Evolutionary conservation across 352 stramenopile genomes (phyloP).

Genomic region (Globisporangium emineosum): DNA sequence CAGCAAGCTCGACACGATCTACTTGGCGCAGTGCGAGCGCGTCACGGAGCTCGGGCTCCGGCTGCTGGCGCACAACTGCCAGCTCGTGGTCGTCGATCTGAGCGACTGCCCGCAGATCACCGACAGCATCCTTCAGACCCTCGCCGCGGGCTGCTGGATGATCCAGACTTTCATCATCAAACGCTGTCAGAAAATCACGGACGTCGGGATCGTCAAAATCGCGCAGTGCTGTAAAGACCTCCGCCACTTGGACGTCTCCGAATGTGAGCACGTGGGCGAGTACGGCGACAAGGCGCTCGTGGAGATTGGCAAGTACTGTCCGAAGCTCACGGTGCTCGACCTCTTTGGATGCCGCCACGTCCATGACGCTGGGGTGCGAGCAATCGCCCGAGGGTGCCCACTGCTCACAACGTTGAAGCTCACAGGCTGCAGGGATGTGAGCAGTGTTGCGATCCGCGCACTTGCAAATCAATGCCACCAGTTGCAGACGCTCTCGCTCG

Average conservation of each 20-base stretch:
- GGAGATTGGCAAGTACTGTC: constrained; percentile 84
- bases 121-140: constrained; percentile 79
- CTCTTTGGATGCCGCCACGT: constrained; percentile 89
- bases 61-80: constrained; percentile 86
- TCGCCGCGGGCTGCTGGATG: constrained; percentile 87
- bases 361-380: constrained; percentile 72
- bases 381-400: constrained; percentile 80
- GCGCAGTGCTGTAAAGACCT: constrained; percentile 84
- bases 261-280: constrained; percentile 85
- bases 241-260: constrained; percentile 78
- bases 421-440: constrained; percentile 84
- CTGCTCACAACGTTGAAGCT: constrained; percentile 84
- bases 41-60: constrained; percentile 90
- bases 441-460: constrained; percentile 62
- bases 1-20: constrained; percentile 62
- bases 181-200: constrained; percentile 73
- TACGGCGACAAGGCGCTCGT: constrained; percentile 91
- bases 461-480: constrained; percentile 69
- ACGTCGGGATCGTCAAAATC: constrained; percentile 86
- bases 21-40: constrained; percentile 66
- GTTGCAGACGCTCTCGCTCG: constrained; percentile 79
- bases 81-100: constrained; percentile 76
- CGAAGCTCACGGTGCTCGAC: constrained; percentile 70
- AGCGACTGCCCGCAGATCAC: constrained; percentile 82
- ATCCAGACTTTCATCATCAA: constrained; percentile 81